These are phyloP conservation scores for Trichocladium uniseriatum DNA, from an alignment of 495 filamentous ascomycete genomes.

Conservation along the genomic window DNA sequence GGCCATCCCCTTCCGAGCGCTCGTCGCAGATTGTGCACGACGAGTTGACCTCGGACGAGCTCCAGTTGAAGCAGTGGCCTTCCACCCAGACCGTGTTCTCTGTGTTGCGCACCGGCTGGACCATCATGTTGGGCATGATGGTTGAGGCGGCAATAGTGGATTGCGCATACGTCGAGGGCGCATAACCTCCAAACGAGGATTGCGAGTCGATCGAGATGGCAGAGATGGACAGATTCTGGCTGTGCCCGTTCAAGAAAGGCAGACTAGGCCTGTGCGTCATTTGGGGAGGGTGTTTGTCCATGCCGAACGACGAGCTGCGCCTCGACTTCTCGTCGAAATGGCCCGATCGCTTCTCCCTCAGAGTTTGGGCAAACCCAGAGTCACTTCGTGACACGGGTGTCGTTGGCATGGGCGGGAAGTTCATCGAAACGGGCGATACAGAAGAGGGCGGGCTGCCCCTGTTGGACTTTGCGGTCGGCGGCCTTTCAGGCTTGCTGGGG, in stretches of 20 bases:
- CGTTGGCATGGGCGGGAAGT: conserved; percentile 64
- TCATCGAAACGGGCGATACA: conserved; percentile 69
- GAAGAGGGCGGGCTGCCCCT: conserved; percentile 78
- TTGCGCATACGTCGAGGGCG: conserved; percentile 90
- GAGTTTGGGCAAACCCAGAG: conserved; percentile 75
- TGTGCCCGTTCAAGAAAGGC: conserved; percentile 70
- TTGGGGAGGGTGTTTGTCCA: conserved; percentile 57
- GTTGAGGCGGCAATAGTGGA: conserved; percentile 98
- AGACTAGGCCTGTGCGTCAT: conserved; percentile 62
- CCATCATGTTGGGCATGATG: conserved; percentile 82
- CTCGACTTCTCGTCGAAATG: conserved; percentile 81
- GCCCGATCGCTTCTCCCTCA: conserved; percentile 89
- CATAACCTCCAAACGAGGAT: conserved; percentile 69
- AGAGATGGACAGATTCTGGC: conserved; percentile 73
- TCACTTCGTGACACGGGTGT: conserved; percentile 79
- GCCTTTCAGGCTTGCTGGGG: conserved; percentile 57
- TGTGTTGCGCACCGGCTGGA: conserved; percentile 77
- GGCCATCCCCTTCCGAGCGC: conserved; percentile 70
- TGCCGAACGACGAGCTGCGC: conserved; percentile 82
- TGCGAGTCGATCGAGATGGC: conserved; percentile 67
- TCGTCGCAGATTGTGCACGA: conserved; percentile 86
- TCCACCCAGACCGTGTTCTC: conserved; percentile 87
- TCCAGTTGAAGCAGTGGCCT: conserved; percentile 81
- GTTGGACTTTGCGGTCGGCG: conserved; percentile 68
- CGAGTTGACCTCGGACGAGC: conserved; percentile 54